Evolutionary conservation across 495 filamentous ascomycete genomes (phyloP).

Genomic region (Aspergillus leporis): DNA sequence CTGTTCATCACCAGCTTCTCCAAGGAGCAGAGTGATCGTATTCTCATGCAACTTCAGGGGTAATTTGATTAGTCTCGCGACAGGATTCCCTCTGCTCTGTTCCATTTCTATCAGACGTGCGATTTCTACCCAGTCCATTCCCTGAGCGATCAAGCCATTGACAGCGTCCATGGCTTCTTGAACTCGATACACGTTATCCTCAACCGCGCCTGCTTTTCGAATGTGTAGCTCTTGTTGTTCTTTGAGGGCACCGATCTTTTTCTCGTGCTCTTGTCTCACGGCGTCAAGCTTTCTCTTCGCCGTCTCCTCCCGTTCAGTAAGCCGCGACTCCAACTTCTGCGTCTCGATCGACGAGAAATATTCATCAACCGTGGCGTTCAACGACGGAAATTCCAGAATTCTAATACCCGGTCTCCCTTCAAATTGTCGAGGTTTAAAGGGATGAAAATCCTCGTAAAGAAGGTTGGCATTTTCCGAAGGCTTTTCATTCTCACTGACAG

Average conservation of each 20-base stretch:
- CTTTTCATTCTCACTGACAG: constrained; percentile 30
- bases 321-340: constrained; percentile 80
- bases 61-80: constrained; percentile 83
- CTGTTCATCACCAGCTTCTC: constrained; percentile 63
- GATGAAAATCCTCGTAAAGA: constrained; percentile 94
- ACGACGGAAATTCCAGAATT: constrained; percentile 75
- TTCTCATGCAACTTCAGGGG: constrained; percentile 89
- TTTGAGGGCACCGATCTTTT: constrained; percentile 79
- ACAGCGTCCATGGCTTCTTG: constrained; percentile 90
- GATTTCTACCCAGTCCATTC: constrained; percentile 96
- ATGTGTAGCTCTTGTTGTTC: constrained; percentile 78
- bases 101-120: constrained; percentile 85
- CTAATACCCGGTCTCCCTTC: constrained; percentile 60
- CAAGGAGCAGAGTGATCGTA: constrained; percentile 76
- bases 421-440: constrained; percentile 85
- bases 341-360: constrained; percentile 97
- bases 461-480: constrained; percentile 48
- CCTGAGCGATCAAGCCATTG: constrained; percentile 83
- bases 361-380: constrained; percentile 91
- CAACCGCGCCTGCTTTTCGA: constrained; percentile 84
- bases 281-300: constrained; percentile 82
- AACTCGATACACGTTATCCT: constrained; percentile 84
- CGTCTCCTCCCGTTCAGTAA: constrained; percentile 76
- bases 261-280: constrained; percentile 77
- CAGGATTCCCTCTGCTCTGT: constrained; percentile 74